A percentile compares a stretch with the other conserved stretches of the same genome.
These are phyloP conservation scores for Lecanicillium sp. DNA, from an alignment of 2,329 filamentous ascomycete genomes.

Conservation along the genomic window DNA sequence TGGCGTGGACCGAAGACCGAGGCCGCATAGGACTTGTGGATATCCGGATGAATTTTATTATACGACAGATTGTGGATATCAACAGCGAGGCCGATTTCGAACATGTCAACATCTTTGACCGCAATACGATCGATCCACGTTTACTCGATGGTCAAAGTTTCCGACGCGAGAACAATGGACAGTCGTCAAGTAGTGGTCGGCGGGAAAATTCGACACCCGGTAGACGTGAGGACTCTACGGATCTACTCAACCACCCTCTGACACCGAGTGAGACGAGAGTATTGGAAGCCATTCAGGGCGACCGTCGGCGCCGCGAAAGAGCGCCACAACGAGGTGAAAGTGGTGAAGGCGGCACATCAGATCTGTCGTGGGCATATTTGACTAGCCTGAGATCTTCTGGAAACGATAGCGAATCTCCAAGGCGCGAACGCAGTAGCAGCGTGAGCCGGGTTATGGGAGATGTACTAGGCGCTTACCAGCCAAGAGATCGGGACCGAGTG, in stretches of 20 bases:
- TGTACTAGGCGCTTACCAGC: conserved; percentile 27
- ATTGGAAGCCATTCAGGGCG: conserved; percentile 46
- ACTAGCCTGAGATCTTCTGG: conserved; percentile 12
- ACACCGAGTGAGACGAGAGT: conserved; percentile 47
- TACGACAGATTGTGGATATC: conserved; percentile 61
- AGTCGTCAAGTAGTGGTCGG: conserved; percentile 2
- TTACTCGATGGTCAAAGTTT: conserved; percentile 39
- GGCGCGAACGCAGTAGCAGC: conserved; percentile 26
- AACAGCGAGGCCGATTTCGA: conserved; percentile 49
- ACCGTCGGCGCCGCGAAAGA: conserved; percentile 42
- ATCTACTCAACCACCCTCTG: conserved; percentile 41
- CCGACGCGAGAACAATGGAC: conserved; percentile 22
- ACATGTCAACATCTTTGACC: conserved; percentile 48
- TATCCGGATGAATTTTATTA: conserved; percentile 55
- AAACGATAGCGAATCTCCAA: conserved; percentile 17
- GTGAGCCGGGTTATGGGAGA: conserved; percentile 31
- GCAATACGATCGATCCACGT: conserved; percentile 43
- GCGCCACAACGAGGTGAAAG: conserved; percentile 18
- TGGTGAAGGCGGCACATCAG: conserved; percentile 11
- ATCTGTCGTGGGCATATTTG: conserved; percentile 14
- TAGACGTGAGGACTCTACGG: conserved; percentile 24
- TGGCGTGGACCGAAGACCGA: conserved; percentile 90
- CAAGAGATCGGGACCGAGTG: conserved; percentile 25
- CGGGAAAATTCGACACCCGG: background rate
- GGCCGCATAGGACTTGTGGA: conserved; percentile 68